phyloP scores from a whole-genome alignment of 2,329 filamentous ascomycete species.

The Aureobasidium mangrovei region DNA sequence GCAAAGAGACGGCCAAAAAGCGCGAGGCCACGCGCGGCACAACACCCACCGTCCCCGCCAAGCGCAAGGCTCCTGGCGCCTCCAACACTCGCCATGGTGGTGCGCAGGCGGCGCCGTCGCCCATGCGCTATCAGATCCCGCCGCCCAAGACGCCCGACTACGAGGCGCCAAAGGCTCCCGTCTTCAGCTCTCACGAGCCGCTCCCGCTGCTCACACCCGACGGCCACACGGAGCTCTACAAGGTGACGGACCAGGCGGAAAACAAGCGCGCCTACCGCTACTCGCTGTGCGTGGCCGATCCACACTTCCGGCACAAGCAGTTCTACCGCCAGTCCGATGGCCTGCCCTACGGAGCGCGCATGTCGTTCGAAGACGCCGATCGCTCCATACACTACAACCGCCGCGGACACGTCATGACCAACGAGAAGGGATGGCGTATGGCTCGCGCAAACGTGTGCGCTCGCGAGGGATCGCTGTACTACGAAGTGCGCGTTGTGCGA shows the following conservation, averaged over 20 bases:
- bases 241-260: constrained; percentile 46
- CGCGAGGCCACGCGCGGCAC: constrained; percentile 38
- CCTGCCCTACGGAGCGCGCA: constrained; percentile 69
- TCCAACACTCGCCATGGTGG: neutral
- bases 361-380: constrained; percentile 89
- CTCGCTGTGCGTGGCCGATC: constrained; percentile 82
- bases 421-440: constrained; percentile 88
- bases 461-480: constrained; percentile 84
- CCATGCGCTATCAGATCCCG: constrained; percentile 43
- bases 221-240: constrained; percentile 36
- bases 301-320: constrained; percentile 73
- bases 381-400: constrained; percentile 70
- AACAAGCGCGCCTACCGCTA: constrained; percentile 74
- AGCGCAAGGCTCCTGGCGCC: constrained; percentile 29
- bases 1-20: constrained; percentile 44
- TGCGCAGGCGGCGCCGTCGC: constrained; percentile 31
- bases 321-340: constrained; percentile 87
- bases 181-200: constrained; percentile 40
- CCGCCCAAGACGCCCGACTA: constrained; percentile 41
- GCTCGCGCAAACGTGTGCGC: constrained; percentile 83
- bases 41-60: constrained; percentile 28
- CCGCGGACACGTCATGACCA: constrained; percentile 68
- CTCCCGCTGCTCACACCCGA: constrained; percentile 35
- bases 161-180: constrained; percentile 39
- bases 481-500: constrained; percentile 81